phyloP scores from a whole-genome alignment of 148 eudicot species.

The Spergularia bocconei region DNA sequence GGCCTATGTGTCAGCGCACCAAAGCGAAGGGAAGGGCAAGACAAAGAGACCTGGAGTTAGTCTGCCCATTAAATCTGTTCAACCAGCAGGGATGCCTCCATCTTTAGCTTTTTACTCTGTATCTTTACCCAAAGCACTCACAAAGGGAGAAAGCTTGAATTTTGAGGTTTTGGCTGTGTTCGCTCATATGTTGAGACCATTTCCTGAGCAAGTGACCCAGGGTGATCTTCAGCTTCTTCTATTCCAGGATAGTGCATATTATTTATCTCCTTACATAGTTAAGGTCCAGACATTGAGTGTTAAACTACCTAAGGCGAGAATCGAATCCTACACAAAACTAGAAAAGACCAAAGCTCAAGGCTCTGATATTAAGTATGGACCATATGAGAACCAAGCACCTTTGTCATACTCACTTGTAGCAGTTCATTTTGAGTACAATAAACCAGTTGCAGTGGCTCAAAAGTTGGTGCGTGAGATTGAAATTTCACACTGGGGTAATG shows the following conservation, averaged over 20 bases:
- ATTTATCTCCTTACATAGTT: constrained; percentile 75
- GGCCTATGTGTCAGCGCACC: constrained; percentile 50
- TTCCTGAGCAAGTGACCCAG: constrained; percentile 90
- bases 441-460: constrained; percentile 80
- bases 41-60: constrained; percentile 40
- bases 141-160: constrained; percentile 58
- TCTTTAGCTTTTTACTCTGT: constrained; percentile 53
- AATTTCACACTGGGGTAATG: constrained; percentile 97
- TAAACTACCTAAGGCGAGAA: constrained; percentile 71
- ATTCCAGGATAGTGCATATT: constrained; percentile 74
- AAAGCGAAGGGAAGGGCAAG: constrained; percentile 66
- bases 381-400: constrained; percentile 69
- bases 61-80: constrained; percentile 45
- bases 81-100: constrained; percentile 58
- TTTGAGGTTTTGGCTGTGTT: constrained; percentile 73
- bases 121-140: constrained; percentile 62
- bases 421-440: constrained; percentile 73
- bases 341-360: constrained; percentile 72
- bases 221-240: constrained; percentile 72
- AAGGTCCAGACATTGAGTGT: constrained; percentile 67
- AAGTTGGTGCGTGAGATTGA: constrained; percentile 95
- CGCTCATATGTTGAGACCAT: constrained; percentile 62
- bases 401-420: constrained; percentile 57
- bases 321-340: constrained; percentile 80
- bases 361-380: constrained; percentile 94